These are phyloP conservation scores for Cryptococcus wingfieldii DNA, from an alignment of 1,284 basidiomycete species.

Conservation along the genomic window DNA sequence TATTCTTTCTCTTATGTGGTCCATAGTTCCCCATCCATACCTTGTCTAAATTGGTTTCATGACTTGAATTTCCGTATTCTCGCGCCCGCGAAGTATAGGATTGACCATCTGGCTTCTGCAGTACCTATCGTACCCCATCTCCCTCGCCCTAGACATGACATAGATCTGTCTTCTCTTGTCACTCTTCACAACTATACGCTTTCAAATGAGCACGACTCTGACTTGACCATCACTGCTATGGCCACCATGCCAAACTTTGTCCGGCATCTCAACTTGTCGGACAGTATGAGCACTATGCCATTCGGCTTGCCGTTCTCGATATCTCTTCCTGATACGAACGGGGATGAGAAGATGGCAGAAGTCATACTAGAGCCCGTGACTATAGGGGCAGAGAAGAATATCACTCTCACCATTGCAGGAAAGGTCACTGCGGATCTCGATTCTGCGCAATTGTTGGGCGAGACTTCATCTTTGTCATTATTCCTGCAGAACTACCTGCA, in stretches of 20 bases:
- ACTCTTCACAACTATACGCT: conserved; percentile 37
- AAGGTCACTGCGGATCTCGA: conserved; percentile 25
- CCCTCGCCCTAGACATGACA: conserved; percentile 33
- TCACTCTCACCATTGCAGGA: conserved; percentile 33
- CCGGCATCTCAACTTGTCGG: conserved; percentile 24
- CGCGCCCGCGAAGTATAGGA: neutral
- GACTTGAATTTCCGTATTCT: neutral
- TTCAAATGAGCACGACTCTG: conserved; percentile 1
- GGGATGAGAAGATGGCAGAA: conserved; percentile 33
- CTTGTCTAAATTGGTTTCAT: too few species aligned
- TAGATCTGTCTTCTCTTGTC: conserved; percentile 40
- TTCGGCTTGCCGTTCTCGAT: conserved; percentile 43
- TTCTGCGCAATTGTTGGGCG: neutral
- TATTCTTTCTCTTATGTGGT: conserved; percentile 4
- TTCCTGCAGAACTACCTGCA: conserved; percentile 43
- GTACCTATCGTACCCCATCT: conserved; percentile 42
- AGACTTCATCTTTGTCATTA: conserved; percentile 22
- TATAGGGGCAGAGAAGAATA: conserved; percentile 9
- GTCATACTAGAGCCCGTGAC: conserved; percentile 35
- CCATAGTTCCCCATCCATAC: conserved; percentile 25
- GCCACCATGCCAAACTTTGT: conserved; percentile 34
- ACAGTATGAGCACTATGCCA: conserved; percentile 27
- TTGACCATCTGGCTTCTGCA: conserved; percentile 13
- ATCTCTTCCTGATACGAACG: conserved; percentile 18
- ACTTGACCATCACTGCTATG: conserved; percentile 28